These are phyloP conservation scores for Cercospora sojina DNA, from an alignment of 2,329 filamentous ascomycete species.

Conservation along the genomic window DNA sequence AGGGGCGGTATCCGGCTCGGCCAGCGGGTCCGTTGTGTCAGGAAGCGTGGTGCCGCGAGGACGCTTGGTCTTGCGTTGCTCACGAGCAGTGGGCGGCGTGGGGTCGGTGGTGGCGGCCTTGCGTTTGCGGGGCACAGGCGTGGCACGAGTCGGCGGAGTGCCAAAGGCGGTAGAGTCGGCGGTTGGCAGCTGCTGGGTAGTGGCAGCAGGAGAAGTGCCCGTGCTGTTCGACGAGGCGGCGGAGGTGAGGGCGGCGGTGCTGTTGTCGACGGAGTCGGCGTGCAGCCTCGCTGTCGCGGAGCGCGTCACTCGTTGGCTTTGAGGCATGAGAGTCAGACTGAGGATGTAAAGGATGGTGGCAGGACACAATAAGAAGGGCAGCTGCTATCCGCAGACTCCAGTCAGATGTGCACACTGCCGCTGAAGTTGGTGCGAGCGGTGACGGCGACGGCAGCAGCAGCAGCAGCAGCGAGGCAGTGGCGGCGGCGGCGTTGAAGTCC, in stretches of 20 bases:
- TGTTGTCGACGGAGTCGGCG: constrained; percentile 19
- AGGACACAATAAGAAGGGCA: constrained; percentile 6
- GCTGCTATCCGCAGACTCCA: constrained; percentile 13
- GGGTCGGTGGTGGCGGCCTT: constrained; percentile 48
- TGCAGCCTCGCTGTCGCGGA: constrained; percentile 70
- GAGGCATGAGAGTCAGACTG: constrained; percentile 29
- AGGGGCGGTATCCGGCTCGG: constrained; percentile 41
- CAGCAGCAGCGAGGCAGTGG: not conserved
- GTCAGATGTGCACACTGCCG: constrained; percentile 9
- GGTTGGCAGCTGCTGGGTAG: not conserved
- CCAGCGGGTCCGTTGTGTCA: constrained; percentile 39
- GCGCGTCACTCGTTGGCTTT: constrained; percentile 30
- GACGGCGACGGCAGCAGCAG: not conserved
- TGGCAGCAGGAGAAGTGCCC: constrained; percentile 27
- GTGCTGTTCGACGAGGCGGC: constrained; percentile 35
- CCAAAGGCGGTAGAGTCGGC: constrained; percentile 32
- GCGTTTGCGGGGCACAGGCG: constrained; percentile 72
- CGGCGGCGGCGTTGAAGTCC: constrained; percentile 12
- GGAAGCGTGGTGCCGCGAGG: constrained; percentile 45
- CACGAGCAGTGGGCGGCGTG: constrained; percentile 50
- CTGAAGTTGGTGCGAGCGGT: not conserved
- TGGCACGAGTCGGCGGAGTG: constrained; percentile 50
- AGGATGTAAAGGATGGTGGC: constrained; percentile 3
- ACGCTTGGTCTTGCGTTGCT: constrained; percentile 57
- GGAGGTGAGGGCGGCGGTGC: constrained; percentile 40